Evolutionary conservation across 2,329 filamentous ascomycete genomes (phyloP), one percentile per base, ranked within the genome.

Genomic region (Pseudogymnoascus sp.): DNA sequence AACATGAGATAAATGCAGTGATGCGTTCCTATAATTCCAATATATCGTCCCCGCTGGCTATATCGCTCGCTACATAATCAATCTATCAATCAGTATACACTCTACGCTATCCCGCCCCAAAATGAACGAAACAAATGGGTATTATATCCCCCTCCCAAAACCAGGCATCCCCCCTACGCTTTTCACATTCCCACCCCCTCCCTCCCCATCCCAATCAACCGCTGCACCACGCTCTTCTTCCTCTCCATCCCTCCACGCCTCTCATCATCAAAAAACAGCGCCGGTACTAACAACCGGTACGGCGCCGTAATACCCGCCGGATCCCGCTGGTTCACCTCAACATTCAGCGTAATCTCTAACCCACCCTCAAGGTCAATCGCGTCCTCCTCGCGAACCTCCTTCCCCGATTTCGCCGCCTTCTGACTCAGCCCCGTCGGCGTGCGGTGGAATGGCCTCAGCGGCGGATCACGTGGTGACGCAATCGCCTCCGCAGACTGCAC

Each of bases 221-320:
- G n/a, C 45, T 55, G 45, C 45, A 55, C 45, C 4, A 55, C 45
- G 16, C 45, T 55, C n/a, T 55, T 55, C 45, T 55, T 55, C 45
- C 45, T 16, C 25, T 55, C 45, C 45, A 55, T n/a, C 25, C 25
- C 45, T 4, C 8, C 8, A 5, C n/a, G 14, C 23, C 1, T 16
- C 45, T n/a, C 45, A 11, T 16, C 45, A 55, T 55, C 25, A 19
- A 55, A 55, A 33, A 55, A 55, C 8, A 55, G 25, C 25, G 45
- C 45, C 45, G 95, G 94, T 4, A 99, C 87, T 1, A 97, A 81
- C 4, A 99, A 77, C 39, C 91, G 82, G 73, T 99, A 99, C 7
- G 92, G 91, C 60, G 86, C 84, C 0, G 94, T 99, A 66, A 91
- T 91, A 12, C 94, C 95, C 0, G 89, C 83, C 0, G 94, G 93